Evolutionary conservation across 2,329 filamentous ascomycete genomes (phyloP).

Genomic region (Parascedosporium putredinis): DNA sequence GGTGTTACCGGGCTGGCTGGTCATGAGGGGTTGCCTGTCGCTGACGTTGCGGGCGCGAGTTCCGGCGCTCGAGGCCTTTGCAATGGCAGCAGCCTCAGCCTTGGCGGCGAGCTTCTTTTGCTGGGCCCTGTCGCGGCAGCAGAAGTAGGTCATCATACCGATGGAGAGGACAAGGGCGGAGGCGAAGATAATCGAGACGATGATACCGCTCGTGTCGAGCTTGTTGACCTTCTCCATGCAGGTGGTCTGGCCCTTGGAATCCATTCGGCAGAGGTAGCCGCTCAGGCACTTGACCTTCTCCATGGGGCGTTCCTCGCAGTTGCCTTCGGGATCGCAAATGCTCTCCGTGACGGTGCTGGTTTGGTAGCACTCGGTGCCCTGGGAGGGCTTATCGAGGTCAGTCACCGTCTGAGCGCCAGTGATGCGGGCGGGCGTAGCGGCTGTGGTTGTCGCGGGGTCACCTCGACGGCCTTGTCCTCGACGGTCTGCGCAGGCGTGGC

Average conservation of each 20-base stretch:
- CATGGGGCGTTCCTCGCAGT: slow-evolving; percentile 27
- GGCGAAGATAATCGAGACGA: slow-evolving; percentile 38
- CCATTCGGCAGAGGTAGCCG: slow-evolving; percentile 34
- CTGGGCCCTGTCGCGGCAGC: slow-evolving; percentile 37
- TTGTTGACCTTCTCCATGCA: slow-evolving; percentile 31
- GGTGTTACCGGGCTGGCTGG: slow-evolving; percentile 13
- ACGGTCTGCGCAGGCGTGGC: neutral
- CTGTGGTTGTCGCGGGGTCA: slow-evolving; percentile 1
- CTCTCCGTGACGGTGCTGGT: slow-evolving; percentile 23
- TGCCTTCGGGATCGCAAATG: slow-evolving; percentile 19
- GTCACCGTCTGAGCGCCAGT: slow-evolving; percentile 10
- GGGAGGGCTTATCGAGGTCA: slow-evolving; percentile 10
- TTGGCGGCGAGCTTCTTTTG: slow-evolving; percentile 32
- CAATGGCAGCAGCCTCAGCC: slow-evolving; percentile 39
- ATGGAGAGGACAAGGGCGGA: slow-evolving; percentile 26
- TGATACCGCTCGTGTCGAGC: slow-evolving; percentile 33
- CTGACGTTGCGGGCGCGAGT: slow-evolving; percentile 29
- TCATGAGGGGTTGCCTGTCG: slow-evolving; percentile 26
- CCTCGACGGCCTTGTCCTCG: neutral
- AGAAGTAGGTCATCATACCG: slow-evolving; percentile 35
- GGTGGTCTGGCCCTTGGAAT: slow-evolving; percentile 25
- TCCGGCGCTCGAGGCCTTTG: slow-evolving; percentile 30
- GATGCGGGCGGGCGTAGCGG: slow-evolving; percentile 1
- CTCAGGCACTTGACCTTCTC: slow-evolving; percentile 28
- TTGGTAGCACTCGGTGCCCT: slow-evolving; percentile 22